Evolutionary conservation across 1,284 basidiomycete genomes (phyloP).

Genomic region (Porodaedalea pini): DNA sequence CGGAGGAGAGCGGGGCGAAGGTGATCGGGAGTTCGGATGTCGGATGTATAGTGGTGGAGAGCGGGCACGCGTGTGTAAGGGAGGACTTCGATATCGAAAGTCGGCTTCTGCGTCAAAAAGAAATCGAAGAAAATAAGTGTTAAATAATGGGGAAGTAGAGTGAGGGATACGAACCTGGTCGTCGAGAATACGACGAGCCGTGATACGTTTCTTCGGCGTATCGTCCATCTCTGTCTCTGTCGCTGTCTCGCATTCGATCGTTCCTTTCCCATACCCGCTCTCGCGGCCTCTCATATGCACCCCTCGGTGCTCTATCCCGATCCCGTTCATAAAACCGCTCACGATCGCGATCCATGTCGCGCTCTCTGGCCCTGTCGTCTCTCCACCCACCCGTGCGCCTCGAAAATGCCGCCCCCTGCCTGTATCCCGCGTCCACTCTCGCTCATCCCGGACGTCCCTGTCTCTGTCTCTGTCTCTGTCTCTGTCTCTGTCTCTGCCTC

Average conservation of each 20-base stretch:
- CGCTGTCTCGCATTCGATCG: not conserved
- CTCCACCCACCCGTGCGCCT: slow-evolving; percentile 13
- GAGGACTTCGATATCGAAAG: slow-evolving; percentile 13
- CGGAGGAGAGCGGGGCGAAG: slow-evolving; percentile 5
- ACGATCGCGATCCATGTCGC: not conserved
- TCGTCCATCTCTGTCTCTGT: slow-evolving; percentile 1
- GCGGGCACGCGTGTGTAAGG: slow-evolving; percentile 1
- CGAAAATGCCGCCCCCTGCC: slow-evolving; percentile 10
- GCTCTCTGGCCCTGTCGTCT: slow-evolving; percentile 19
- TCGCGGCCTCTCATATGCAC: slow-evolving; percentile 11
- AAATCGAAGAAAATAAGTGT: not conserved
- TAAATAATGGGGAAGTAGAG: not conserved
- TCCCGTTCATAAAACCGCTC: slow-evolving; percentile 13
- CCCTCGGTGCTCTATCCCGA: slow-evolving; percentile 4
- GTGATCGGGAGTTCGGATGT: slow-evolving; percentile 5
- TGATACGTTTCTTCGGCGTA: not conserved
- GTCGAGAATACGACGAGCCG: slow-evolving; percentile 6
- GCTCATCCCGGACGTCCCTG: slow-evolving; percentile 6
- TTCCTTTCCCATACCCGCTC: slow-evolving; percentile 10
- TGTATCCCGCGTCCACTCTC: slow-evolving; percentile 12
- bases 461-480: slow-evolving; percentile 10
- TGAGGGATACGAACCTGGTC: slow-evolving; percentile 5
- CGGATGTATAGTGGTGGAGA: slow-evolving; percentile 8
- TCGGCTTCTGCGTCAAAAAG: slow-evolving; percentile 5
- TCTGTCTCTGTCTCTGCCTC: slow-evolving; percentile 8